Evolutionary conservation across 345 rosid species (phyloP).

Genomic region (Murraya koenigii): DNA sequence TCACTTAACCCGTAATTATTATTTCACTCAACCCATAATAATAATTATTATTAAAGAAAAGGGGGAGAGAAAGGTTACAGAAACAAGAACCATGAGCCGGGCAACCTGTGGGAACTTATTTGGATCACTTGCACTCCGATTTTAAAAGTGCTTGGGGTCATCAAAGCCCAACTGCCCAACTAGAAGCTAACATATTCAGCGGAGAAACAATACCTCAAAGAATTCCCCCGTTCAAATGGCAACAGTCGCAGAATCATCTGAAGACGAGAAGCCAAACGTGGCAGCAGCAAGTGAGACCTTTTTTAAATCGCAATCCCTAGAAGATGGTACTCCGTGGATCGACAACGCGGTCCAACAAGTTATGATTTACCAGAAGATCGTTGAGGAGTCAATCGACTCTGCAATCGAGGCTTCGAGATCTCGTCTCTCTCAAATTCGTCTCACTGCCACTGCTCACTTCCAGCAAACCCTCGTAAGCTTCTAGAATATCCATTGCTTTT

Average conservation of each 20-base stretch:
- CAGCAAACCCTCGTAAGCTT: slow-evolving; percentile 53
- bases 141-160: too few species aligned
- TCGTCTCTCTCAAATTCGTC: slow-evolving; percentile 53
- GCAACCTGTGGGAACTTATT: too few species aligned
- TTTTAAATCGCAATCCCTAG: slow-evolving; percentile 36
- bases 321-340: slow-evolving; percentile 63
- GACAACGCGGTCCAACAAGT: slow-evolving; percentile 66
- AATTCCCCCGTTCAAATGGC: slow-evolving; percentile 32
- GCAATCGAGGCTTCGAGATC: slow-evolving; percentile 48
- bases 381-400: slow-evolving; percentile 43
- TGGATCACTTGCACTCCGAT: too few species aligned
- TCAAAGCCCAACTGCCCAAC: too few species aligned
- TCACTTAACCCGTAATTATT: too few species aligned
- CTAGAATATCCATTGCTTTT: background rate
- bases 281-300: slow-evolving; percentile 14
- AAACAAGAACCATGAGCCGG: too few species aligned
- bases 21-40: too few species aligned
- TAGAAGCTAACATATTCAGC: too few species aligned
- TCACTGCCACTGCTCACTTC: slow-evolving; percentile 64
- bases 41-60: too few species aligned
- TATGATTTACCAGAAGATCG: slow-evolving; percentile 49
- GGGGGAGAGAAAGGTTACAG: too few species aligned
- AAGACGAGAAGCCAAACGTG: slow-evolving; percentile 27
- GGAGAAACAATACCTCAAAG: too few species aligned
- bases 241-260: slow-evolving; percentile 43